Evolutionary conservation across 2,329 filamentous ascomycete species (phyloP).

Genomic region (Fonsecaea multimorphosa): DNA sequence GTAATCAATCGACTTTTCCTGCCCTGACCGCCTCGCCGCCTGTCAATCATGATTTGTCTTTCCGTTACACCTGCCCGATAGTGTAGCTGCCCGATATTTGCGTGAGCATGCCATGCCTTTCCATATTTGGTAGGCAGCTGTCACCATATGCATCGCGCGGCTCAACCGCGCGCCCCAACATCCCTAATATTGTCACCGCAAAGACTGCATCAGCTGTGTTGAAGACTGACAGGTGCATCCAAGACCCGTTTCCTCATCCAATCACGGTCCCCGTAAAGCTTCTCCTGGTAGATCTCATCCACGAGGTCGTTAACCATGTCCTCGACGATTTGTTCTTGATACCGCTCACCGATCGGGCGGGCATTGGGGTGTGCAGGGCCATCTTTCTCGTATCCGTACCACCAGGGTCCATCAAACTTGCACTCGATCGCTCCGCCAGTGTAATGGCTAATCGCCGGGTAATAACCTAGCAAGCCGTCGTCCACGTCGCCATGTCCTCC

Average conservation of each 20-base stretch:
- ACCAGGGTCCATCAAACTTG: conserved; percentile 94
- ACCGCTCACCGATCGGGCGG: conserved; percentile 75
- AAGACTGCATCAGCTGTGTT: conserved; percentile 27
- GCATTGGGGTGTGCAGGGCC: conserved; percentile 42
- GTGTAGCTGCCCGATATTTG: conserved; percentile 4
- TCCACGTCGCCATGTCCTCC: conserved; percentile 56
- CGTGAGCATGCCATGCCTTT: conserved; percentile 18
- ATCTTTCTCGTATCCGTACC: conserved; percentile 59
- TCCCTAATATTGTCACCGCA: not conserved
- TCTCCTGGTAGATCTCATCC: conserved; percentile 76
- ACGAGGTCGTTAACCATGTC: conserved; percentile 92
- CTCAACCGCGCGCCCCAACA: not conserved
- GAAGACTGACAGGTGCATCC: conserved; percentile 31
- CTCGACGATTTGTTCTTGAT: conserved; percentile 91
- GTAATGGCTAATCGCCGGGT: conserved; percentile 91
- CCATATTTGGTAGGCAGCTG: not conserved
- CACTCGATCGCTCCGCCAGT: conserved; percentile 88
- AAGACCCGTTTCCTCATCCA: conserved; percentile 40
- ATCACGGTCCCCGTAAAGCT: conserved; percentile 33
- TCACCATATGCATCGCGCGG: not conserved
- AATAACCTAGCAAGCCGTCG: conserved; percentile 94
- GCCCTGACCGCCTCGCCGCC: not conserved
- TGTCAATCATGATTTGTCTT: conserved; percentile 8
- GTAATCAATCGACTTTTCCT: conserved; percentile 25
- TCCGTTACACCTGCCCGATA: conserved; percentile 1